Evolutionary conservation across 768 basidiomycete species (phyloP), one percentile per base, ranked within the genome.

Genomic region (Amanita rimosa): DNA sequence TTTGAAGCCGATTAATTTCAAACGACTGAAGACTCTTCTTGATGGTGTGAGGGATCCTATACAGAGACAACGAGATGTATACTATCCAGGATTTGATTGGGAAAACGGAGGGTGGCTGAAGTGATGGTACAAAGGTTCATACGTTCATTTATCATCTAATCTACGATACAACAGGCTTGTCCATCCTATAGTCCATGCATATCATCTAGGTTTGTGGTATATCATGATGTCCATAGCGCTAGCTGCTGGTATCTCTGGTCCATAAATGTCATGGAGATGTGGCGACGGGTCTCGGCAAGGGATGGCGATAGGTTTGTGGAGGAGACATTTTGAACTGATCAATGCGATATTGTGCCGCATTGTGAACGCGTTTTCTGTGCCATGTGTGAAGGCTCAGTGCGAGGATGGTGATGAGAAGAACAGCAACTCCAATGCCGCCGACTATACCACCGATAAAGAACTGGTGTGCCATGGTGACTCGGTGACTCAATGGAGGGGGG

Each of bases 1-100:
- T 14, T 65, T 90, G 53, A 90, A 90, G 62, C 89, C 87, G 0
- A 79, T 90, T 54, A 81, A 88, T 60, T 89, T 86, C 62, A 75
- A 77, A 52, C 70, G 87, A 11, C 69, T 90, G 9, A 62, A 71
- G 19, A 58, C 62, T 2, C 67, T 92, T 27, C 60, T 91, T 17
- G 62, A 66, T 9, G 86, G 85, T 0, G 70, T 86, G 11, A 70
- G 67, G 3, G 78, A 86, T 52, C 58, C 62, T 0, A 52, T 51
- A 1, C 75, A 79, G 55, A 74, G 85, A 21, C 55, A 62, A 24
- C 59, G 56, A 6, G 78, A 86, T 55, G 58, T 79, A 0, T 83
- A 82, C 57, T 59, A 54, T 7, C 59, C 66, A 1, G 78, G 74
- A 1, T 71, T 67, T 52, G 75, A 63, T 54, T 83, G 81, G 81